A percentile compares a stretch with the other conserved stretches of the same genome.
These are phyloP conservation scores for Paramecium octaurelia DNA, from an alignment of 73 alveolate species.

Conservation along the genomic window DNA sequence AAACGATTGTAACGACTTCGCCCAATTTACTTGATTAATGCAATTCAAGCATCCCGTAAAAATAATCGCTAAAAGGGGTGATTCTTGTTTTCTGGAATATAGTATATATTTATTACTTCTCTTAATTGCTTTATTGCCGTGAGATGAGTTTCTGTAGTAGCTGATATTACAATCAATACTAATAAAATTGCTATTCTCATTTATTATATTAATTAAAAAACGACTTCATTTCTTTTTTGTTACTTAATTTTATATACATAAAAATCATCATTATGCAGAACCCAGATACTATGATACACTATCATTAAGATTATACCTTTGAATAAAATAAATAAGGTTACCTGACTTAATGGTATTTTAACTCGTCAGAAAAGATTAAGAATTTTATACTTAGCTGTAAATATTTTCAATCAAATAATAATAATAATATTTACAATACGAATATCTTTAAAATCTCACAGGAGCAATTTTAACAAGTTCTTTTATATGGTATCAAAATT, in stretches of 20 bases:
- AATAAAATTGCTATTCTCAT: neutral
- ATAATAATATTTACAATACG: too few relatives aligned
- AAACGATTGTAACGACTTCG: neutral
- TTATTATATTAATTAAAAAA: neutral
- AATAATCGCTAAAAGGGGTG: slow-evolving; percentile 37
- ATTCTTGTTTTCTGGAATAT: neutral
- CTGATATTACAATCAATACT: neutral
- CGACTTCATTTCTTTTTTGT: neutral
- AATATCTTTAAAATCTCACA: too few relatives aligned
- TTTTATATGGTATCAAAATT: too few relatives aligned
- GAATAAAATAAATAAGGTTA: too few relatives aligned
- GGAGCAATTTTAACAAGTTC: too few relatives aligned
- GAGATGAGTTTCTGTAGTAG: neutral
- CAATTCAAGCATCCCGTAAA: slow-evolving; percentile 17
- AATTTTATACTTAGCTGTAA: too few relatives aligned
- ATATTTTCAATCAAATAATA: too few relatives aligned
- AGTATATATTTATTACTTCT: neutral
- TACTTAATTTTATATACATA: neutral
- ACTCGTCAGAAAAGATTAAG: too few relatives aligned
- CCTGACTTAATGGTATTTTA: too few relatives aligned
- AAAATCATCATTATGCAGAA: neutral
- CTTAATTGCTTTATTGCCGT: neutral
- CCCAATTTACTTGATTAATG: neutral
- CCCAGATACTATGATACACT: neutral
- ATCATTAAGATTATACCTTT: too few relatives aligned